A percentile compares a stretch with the other conserved stretches of the same genome.
Evolutionary conservation across 805 yeast species (phyloP).

Genomic region (Candida gorgasii): DNA sequence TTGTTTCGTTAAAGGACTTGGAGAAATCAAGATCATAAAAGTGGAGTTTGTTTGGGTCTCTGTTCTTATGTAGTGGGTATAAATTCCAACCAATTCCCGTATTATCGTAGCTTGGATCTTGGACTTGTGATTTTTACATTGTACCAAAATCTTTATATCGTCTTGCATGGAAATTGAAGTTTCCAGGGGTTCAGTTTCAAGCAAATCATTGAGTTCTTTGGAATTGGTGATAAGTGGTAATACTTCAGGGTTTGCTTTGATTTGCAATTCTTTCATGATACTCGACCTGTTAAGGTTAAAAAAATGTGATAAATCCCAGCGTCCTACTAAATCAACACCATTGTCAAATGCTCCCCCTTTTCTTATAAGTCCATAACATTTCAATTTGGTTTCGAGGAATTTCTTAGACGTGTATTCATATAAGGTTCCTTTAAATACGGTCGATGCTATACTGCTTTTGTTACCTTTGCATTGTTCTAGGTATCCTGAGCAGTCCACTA

Average conservation of each 20-base stretch:
- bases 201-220: constrained; percentile 17
- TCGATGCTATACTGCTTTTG: constrained; percentile 26
- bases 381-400: constrained; percentile 37
- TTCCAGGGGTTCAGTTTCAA: constrained; percentile 3
- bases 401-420: constrained; percentile 51
- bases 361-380: constrained; percentile 38
- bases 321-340: constrained; percentile 57
- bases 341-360: constrained; percentile 59
- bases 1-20: constrained; percentile 48
- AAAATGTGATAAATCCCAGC: constrained; percentile 44
- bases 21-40: constrained; percentile 47
- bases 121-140: constrained; percentile 52
- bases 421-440: constrained; percentile 55
- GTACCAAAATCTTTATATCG: constrained; percentile 48
- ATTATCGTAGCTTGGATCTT: constrained; percentile 48
- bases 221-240: constrained; percentile 20
- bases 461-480: constrained; percentile 28
- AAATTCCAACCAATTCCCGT: constrained; percentile 57
- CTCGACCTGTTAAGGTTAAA: constrained; percentile 15
- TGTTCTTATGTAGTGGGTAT: constrained; percentile 34
- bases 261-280: constrained; percentile 5
- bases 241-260: background rate
- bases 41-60: constrained; percentile 19
- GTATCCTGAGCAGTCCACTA: constrained; percentile 16
- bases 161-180: constrained; percentile 21